Conservation (phyloP, 345 rosid species). For the Rubroshorea leprosula region DNA sequence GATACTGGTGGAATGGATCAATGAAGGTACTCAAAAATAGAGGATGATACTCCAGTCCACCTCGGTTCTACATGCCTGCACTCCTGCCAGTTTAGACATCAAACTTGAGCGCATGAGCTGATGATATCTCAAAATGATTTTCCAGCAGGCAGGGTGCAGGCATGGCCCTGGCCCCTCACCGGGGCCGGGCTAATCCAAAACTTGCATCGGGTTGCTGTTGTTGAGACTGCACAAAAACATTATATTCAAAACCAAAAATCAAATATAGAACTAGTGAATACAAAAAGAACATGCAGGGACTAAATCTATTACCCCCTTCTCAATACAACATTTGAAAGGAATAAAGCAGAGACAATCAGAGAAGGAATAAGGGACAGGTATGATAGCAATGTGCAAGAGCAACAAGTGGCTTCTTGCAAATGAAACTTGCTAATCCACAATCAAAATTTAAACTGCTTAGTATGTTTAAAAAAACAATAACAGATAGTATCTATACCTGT, state of each 20-base stretch:
- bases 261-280: background rate
- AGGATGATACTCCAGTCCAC: conserved; percentile 26
- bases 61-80: conserved; percentile 63
- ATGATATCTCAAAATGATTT: conserved; percentile 15
- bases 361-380: too few relatives aligned
- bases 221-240: conserved; percentile 36
- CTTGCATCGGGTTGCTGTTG: conserved; percentile 68
- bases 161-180: conserved; percentile 88
- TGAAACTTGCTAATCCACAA: too few relatives aligned
- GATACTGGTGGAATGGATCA: conserved; percentile 24
- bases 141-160: conserved; percentile 62
- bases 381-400: too few relatives aligned
- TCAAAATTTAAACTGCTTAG: too few relatives aligned
- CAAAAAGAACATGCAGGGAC: background rate
- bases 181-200: conserved; percentile 93
- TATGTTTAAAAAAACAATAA: too few relatives aligned
- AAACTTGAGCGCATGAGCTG: conserved; percentile 9
- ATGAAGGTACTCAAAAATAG: background rate
- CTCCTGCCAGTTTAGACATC: conserved; percentile 34
- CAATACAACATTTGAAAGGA: background rate
- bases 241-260: conserved; percentile 4
- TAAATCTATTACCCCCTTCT: background rate
- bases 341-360: background rate
- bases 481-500: conserved; percentile 39
- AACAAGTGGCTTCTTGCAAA: too few relatives aligned